phyloP scores from a whole-genome alignment of 352 stramenopile species.

The Pythium brassicae region DNA sequence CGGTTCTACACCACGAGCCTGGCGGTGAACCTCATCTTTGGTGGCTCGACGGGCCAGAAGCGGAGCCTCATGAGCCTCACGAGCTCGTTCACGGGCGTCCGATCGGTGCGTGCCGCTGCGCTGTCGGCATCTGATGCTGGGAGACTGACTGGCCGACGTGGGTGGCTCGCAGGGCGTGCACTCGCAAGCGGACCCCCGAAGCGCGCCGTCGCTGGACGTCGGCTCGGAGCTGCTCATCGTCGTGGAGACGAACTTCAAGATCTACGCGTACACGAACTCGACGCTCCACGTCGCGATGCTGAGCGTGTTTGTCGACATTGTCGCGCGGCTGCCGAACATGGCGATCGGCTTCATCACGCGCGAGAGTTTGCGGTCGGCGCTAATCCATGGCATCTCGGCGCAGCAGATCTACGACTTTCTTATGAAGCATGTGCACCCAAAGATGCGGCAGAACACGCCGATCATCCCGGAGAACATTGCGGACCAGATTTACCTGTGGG shows the following conservation, averaged over 20 bases:
- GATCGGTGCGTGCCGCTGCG: slow-evolving; percentile 13
- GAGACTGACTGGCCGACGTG: neutral
- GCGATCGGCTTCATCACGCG: slow-evolving; percentile 90
- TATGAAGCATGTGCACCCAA: slow-evolving; percentile 84
- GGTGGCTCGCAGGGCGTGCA: slow-evolving; percentile 19
- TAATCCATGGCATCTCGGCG: slow-evolving; percentile 88
- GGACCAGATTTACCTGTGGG: slow-evolving; percentile 90
- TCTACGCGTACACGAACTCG: slow-evolving; percentile 88
- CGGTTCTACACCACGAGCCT: slow-evolving; percentile 89
- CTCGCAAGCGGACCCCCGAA: slow-evolving; percentile 37
- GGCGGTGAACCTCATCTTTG: slow-evolving; percentile 89
- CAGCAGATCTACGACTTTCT: slow-evolving; percentile 92
- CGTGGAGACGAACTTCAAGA: slow-evolving; percentile 92
- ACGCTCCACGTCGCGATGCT: slow-evolving; percentile 92
- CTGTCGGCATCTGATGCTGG: neutral
- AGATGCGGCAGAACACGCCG: slow-evolving; percentile 66
- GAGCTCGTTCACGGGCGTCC: slow-evolving; percentile 40
- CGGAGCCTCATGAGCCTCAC: slow-evolving; percentile 41
- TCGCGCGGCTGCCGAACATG: slow-evolving; percentile 85
- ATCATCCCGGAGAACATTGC: slow-evolving; percentile 88
- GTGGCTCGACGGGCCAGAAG: slow-evolving; percentile 61
- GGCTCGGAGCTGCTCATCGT: slow-evolving; percentile 58
- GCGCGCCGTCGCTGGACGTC: slow-evolving; percentile 26
- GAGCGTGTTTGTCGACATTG: slow-evolving; percentile 89
- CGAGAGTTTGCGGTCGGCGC: slow-evolving; percentile 83